These are phyloP conservation scores for Cicer chorassanicum DNA, from an alignment of 306 rosid genomes.

Conservation along the genomic window DNA sequence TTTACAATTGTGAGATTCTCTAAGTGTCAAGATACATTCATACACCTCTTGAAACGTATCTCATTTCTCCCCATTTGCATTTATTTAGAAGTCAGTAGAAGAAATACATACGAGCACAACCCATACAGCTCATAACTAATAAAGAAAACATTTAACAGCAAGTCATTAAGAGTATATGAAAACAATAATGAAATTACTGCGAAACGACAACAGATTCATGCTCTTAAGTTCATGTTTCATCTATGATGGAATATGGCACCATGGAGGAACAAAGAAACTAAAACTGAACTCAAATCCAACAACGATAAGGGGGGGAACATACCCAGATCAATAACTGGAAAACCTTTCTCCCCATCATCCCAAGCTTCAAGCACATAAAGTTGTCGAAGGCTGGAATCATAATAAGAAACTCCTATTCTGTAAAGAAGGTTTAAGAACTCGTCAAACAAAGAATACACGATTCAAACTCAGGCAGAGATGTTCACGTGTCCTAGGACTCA, in stretches of 20 bases:
- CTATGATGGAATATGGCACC: constrained; percentile 36
- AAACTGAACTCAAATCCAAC: constrained; percentile 39
- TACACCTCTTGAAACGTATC: too few relatives aligned
- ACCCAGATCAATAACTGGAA: constrained; percentile 89
- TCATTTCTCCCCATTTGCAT: too few relatives aligned
- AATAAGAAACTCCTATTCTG: constrained; percentile 92
- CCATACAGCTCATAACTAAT: constrained; percentile 30
- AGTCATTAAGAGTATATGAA: constrained; percentile 8
- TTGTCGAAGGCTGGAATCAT: constrained; percentile 87
- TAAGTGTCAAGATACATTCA: too few relatives aligned
- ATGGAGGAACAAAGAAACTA: constrained; percentile 41
- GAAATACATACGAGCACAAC: too few relatives aligned
- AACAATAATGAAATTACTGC: constrained; percentile 9
- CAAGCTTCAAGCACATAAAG: constrained; percentile 90
- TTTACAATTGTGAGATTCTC: too few relatives aligned
- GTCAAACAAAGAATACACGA: constrained; percentile 18
- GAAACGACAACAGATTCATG: constrained; percentile 25
- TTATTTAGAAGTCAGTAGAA: too few relatives aligned
- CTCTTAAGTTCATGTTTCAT: constrained; percentile 34
- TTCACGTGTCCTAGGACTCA: neutral
- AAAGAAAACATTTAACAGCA: constrained; percentile 13
- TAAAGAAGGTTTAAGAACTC: constrained; percentile 39
- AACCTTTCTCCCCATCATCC: constrained; percentile 84
- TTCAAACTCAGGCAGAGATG: constrained; percentile 28
- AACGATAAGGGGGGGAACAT: constrained; percentile 44